These are phyloP conservation scores for Capsicum rhomboideum DNA, from an alignment of 257 asterid species.

Conservation along the genomic window DNA sequence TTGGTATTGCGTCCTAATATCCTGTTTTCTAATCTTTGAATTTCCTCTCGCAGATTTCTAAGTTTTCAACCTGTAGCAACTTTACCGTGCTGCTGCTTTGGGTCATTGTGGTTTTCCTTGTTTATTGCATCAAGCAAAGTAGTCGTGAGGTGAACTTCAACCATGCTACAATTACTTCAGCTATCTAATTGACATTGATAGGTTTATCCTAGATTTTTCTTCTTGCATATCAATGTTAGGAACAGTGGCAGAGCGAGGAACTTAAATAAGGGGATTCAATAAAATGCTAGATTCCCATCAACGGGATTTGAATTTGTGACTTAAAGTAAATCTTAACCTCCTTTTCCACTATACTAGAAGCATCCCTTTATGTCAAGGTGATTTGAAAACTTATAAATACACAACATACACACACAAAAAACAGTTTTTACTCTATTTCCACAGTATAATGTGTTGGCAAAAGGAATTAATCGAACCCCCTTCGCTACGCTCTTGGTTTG, in stretches of 20 bases:
- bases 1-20: not conserved
- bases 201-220: not conserved
- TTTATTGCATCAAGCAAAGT: constrained; percentile 54
- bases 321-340: not conserved
- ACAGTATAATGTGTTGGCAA: not conserved
- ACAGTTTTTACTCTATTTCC: not conserved
- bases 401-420: not conserved
- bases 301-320: not conserved
- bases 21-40: not conserved
- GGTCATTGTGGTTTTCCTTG: constrained; percentile 64
- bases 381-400: not conserved
- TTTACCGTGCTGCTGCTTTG: constrained; percentile 70
- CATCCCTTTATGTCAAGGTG: not conserved
- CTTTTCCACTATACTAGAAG: not conserved
- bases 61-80: constrained; percentile 64
- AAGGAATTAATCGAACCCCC: not conserved
- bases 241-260: not conserved
- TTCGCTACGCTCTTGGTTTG: not conserved
- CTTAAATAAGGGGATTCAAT: not conserved
- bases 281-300: not conserved
- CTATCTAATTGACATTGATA: not conserved
- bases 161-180: not conserved
- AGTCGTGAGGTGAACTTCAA: constrained; percentile 55
- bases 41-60: constrained; percentile 42
- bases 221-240: not conserved